Evolutionary conservation across 2,329 filamentous ascomycete genomes (phyloP).

Genomic region (Gyromitra esculenta): DNA sequence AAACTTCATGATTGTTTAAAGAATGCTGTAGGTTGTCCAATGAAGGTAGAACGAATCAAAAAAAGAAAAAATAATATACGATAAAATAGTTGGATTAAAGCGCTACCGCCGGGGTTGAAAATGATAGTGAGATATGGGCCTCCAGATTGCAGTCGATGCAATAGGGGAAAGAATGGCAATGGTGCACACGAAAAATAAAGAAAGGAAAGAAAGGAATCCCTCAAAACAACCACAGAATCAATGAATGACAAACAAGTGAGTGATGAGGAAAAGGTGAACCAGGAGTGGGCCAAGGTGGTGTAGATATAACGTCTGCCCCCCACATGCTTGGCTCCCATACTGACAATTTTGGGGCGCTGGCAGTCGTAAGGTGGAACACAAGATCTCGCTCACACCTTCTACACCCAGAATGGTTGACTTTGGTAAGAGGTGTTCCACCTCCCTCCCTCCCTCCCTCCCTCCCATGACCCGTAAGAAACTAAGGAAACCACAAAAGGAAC

Average conservation of each 20-base stretch:
- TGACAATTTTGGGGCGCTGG: background rate
- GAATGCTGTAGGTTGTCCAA: constrained; percentile 6
- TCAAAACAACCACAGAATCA: constrained; percentile 24
- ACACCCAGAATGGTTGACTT: constrained; percentile 7
- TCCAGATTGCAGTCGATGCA: constrained; percentile 46
- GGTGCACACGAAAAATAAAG: constrained; percentile 14
- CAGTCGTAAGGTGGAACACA: constrained; percentile 2
- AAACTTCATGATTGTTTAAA: constrained; percentile 40
- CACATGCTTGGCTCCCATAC: constrained; percentile 19
- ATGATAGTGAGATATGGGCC: constrained; percentile 30
- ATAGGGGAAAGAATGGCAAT: constrained; percentile 46
- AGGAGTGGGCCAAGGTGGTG: constrained; percentile 29
- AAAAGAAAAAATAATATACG: constrained; percentile 25
- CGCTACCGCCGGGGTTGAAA: constrained; percentile 39
- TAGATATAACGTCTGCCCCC: constrained; percentile 38
- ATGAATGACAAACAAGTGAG: constrained; percentile 45
- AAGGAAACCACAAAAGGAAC: constrained; percentile 20
- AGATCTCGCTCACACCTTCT: constrained; percentile 31
- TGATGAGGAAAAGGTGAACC: constrained; percentile 16
- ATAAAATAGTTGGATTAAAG: constrained; percentile 36
- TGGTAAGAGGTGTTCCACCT: constrained; percentile 10
- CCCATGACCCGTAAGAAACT: background rate
- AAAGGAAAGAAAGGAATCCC: constrained; percentile 30
- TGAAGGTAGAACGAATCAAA: constrained; percentile 3
- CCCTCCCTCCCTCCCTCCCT: constrained; percentile 9